phyloP scores from a whole-genome alignment of 768 basidiomycete species.

The Boletus rex-veris region DNA sequence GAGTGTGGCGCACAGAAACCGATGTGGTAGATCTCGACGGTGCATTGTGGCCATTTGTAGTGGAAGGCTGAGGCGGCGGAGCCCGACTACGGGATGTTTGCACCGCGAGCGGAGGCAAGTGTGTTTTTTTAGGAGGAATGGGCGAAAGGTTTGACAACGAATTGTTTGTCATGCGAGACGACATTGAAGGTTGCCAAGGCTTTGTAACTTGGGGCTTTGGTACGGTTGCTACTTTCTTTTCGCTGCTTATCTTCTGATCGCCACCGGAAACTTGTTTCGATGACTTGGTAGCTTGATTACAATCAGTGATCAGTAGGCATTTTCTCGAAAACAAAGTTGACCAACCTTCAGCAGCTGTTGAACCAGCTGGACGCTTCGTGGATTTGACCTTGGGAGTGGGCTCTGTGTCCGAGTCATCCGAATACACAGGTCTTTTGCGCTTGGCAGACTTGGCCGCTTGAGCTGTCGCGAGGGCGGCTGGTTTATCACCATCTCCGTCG shows the following conservation, averaged over 20 bases:
- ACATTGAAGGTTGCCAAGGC: background rate
- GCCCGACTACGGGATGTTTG: background rate
- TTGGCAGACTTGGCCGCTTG: constrained; percentile 16
- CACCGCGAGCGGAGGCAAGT: background rate
- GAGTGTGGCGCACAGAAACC: background rate
- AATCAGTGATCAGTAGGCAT: background rate
- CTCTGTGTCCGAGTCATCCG: constrained; percentile 25
- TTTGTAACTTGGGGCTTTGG: background rate
- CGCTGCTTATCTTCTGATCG: constrained; percentile 2
- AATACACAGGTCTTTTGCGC: constrained; percentile 24
- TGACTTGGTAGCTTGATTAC: constrained; percentile 12
- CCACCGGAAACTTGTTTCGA: constrained; percentile 3
- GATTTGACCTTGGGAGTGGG: constrained; percentile 14
- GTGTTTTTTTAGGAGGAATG: background rate
- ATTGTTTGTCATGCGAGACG: constrained; percentile 19
- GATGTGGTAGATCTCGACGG: background rate
- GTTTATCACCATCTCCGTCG: constrained; percentile 32
- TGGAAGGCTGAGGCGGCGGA: background rate
- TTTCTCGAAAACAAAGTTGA: background rate
- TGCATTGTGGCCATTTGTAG: background rate
- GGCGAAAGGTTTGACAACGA: constrained; percentile 13
- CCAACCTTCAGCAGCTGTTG: constrained; percentile 13
- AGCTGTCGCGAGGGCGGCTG: constrained; percentile 17
- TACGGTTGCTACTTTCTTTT: constrained; percentile 1
- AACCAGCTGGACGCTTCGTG: background rate